These are phyloP conservation scores for Rhodotorula kratochvilovae DNA, from an alignment of 768 basidiomycete species.

Conservation along the genomic window DNA sequence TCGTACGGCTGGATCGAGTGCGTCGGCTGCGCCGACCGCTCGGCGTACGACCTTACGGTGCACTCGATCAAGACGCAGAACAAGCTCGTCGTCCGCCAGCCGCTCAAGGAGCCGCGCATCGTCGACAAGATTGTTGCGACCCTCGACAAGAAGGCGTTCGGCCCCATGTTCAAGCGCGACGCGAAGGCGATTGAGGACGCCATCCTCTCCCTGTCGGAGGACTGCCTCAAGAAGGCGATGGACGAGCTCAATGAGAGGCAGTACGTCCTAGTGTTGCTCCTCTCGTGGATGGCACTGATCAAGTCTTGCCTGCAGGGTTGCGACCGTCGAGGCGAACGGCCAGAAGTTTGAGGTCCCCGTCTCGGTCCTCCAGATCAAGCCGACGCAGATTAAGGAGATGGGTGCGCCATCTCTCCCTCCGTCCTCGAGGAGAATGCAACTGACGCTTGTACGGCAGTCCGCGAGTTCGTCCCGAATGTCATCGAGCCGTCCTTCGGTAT, in stretches of 20 bases:
- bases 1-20: conserved; percentile 96
- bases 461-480: conserved; percentile 94
- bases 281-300: no score
- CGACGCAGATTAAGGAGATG: conserved; percentile 80
- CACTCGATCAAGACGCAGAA: conserved; percentile 79
- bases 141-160: conserved; percentile 81
- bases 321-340: conserved; percentile 60
- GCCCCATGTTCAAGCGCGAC: conserved; percentile 82
- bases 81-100: conserved; percentile 77
- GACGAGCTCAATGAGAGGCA: conserved; percentile 64
- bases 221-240: conserved; percentile 62
- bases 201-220: conserved; percentile 65
- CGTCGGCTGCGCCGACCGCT: conserved; percentile 96
- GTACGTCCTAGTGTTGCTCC: conserved; percentile 51
- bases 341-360: conserved; percentile 66
- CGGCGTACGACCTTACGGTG: conserved; percentile 90
- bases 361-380: conserved; percentile 70
- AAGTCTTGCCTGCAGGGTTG: conserved; percentile 50
- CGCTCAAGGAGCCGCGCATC: conserved; percentile 75
- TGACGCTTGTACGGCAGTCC: conserved; percentile 59
- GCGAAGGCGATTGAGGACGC: conserved; percentile 62
- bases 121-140: conserved; percentile 72
- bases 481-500: conserved; percentile 98
- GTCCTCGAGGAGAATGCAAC: background rate
- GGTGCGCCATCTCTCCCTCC: conserved; percentile 49